A percentile compares a stretch with the other conserved stretches of the same genome.
phyloP scores from a whole-genome alignment of 2,329 filamentous ascomycete species.

The Lasiodiplodia sp. region DNA sequence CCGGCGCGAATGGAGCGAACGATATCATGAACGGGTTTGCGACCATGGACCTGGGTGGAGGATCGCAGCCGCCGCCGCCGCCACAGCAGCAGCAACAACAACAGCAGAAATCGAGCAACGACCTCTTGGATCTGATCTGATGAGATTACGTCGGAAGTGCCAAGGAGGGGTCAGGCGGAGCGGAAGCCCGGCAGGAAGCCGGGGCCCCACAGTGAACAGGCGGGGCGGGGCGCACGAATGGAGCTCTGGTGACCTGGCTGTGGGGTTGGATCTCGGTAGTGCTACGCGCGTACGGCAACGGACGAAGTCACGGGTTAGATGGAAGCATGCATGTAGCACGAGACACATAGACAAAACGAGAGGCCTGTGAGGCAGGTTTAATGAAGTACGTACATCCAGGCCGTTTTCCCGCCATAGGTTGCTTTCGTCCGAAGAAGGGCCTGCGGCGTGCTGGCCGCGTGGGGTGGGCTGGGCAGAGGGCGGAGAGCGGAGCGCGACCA shows the following conservation, averaged over 20 bases:
- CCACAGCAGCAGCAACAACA: constrained; percentile 27
- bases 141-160: constrained; percentile 5
- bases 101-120: constrained; percentile 24
- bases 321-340: constrained; percentile 21
- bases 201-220: constrained; percentile 23
- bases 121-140: constrained; percentile 30
- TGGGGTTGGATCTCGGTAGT: not conserved
- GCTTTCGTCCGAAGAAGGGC: constrained; percentile 16
- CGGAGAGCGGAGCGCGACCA: constrained; percentile 11
- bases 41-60: constrained; percentile 75
- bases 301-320: constrained; percentile 14
- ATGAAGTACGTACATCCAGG: not conserved
- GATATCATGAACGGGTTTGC: constrained; percentile 82
- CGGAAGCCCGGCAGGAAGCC: constrained; percentile 3
- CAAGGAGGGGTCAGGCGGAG: constrained; percentile 20
- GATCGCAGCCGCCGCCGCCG: constrained; percentile 70
- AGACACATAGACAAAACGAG: constrained; percentile 17
- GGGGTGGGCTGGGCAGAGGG: constrained; percentile 2
- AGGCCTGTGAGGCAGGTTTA: constrained; percentile 4
- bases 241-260: not conserved
- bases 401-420: not conserved
- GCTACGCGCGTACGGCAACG: constrained; percentile 19
- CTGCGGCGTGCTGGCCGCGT: not conserved
- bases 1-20: constrained; percentile 53
- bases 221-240: constrained; percentile 25